Base-by-base conservation (phyloP, 1,139 yeast species). In the Lodderomyces theae region DNA sequence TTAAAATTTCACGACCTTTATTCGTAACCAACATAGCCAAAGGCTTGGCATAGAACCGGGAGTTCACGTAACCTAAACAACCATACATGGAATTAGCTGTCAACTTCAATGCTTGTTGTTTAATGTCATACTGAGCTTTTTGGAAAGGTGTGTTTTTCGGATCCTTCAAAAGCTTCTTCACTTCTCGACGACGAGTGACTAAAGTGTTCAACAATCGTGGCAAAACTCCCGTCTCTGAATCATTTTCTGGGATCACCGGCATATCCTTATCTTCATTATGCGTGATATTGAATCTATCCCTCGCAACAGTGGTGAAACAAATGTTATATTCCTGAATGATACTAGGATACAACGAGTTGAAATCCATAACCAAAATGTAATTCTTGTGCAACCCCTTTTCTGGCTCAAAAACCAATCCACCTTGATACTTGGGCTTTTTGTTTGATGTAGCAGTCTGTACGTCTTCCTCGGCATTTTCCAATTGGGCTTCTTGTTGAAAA, bases 81-180 rank as follows among this genome's bases (percentile, higher is more conserved):
- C 99, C 99, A 65, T 94, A 94, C 97, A 94, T 92, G 23, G 98
- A 92, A 64, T 94, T 94, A 15, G 99, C 99, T 2, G 98, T 94
- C 56, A 94, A 74, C 61, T 94, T 94, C 58, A 94, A 77, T 0
- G 98, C 98, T 58, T 86, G 95, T 63, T 94, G 98, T 56, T 90
- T 88, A 56, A 89, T 89, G 62, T 94, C 98, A 71, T 86, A 89
- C 58, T 90, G 96, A 0, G 83, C 80, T 43, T 66, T 75, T 50
- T 86, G 87, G 42, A 74, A 69, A 0, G 80, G 69, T 0, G 81
- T 72, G 25, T 83, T 79, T 39, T 75, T 74, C 17, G 90, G 83
- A 51, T 81, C 83, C 54, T 89, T 90, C 73, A 94, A 75, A 38
- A 89, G 68, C 51, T 81, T 82, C 58, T 94, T 94, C 15, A 92